Evolutionary conservation across 176 grass and related monocot species (phyloP).

Genomic region (Paspalum vaginatum): DNA sequence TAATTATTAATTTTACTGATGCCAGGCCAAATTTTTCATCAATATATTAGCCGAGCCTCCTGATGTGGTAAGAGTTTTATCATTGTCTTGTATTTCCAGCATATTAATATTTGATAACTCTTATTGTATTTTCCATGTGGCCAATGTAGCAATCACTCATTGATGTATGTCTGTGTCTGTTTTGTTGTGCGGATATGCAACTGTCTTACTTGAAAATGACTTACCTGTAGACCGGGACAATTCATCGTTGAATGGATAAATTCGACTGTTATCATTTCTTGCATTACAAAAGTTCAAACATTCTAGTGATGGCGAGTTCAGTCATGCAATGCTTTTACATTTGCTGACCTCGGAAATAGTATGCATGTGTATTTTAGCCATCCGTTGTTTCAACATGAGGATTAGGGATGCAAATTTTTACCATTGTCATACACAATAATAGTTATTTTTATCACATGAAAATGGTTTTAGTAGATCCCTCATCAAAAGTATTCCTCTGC

Average conservation of each 20-base stretch:
- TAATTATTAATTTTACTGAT: slow-evolving; percentile 40
- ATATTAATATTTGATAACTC: not conserved
- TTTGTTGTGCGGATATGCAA: not conserved
- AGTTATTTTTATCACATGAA: slow-evolving; percentile 10
- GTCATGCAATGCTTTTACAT: slow-evolving; percentile 25
- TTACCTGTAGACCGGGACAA: not conserved
- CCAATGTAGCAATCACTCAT: not conserved
- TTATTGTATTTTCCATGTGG: slow-evolving; percentile 13
- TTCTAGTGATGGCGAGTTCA: slow-evolving; percentile 4
- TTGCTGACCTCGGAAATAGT: not conserved
- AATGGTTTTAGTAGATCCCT: not conserved
- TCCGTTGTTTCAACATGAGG: not conserved
- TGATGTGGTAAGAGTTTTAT: slow-evolving; percentile 78
- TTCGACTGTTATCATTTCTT: slow-evolving; percentile 15
- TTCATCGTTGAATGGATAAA: not conserved
- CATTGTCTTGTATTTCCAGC: slow-evolving; percentile 1
- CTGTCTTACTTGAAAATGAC: slow-evolving; percentile 14
- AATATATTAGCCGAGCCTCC: slow-evolving; percentile 98
- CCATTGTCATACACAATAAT: not conserved
- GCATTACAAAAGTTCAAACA: slow-evolving; percentile 21
- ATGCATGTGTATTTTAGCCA: slow-evolving; percentile 3
- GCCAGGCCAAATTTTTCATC: slow-evolving; percentile 98
- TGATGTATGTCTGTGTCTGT: not conserved
- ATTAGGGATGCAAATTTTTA: not conserved
- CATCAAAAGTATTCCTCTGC: not conserved